Conservation (phyloP, 441 rosid genomes). For the Erodium texanum region DNA sequence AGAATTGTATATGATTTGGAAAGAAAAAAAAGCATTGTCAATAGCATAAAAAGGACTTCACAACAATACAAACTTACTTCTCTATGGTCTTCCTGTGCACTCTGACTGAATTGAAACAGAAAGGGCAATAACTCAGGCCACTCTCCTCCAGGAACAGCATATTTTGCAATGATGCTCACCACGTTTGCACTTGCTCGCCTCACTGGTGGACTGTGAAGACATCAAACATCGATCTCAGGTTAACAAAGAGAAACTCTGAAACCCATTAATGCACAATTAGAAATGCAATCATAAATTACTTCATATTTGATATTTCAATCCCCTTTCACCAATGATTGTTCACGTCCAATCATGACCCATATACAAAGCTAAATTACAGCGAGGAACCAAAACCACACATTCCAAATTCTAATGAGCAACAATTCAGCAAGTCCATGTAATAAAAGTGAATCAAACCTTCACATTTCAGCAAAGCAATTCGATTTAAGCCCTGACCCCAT, state of each 20-base stretch:
- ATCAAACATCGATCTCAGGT: not conserved
- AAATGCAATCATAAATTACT: not conserved
- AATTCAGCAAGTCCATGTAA: not conserved
- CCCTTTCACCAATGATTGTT: too few relatives aligned
- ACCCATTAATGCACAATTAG: not conserved
- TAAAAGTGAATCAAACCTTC: too few relatives aligned
- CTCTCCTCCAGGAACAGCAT: constrained; percentile 93
- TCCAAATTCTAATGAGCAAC: too few relatives aligned
- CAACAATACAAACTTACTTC: constrained; percentile 46
- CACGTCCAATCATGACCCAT: too few relatives aligned
- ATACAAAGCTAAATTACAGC: not conserved
- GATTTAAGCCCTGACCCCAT: not conserved
- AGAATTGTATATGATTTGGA: not conserved
- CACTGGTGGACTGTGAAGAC: constrained; percentile 63
- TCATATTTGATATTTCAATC: not conserved
- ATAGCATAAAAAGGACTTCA: not conserved
- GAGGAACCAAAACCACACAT: too few relatives aligned
- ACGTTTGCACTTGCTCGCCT: constrained; percentile 98
- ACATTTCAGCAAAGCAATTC: not conserved
- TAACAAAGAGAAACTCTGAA: not conserved
- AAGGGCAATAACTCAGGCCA: constrained; percentile 93
- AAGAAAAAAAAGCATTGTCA: not conserved
- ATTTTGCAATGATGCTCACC: constrained; percentile 87
- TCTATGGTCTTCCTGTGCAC: constrained; percentile 92
- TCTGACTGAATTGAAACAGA: constrained; percentile 90